Base-by-base conservation (phyloP, 129 eudicot genomes). In the Ambrosia artemisiifolia region DNA sequence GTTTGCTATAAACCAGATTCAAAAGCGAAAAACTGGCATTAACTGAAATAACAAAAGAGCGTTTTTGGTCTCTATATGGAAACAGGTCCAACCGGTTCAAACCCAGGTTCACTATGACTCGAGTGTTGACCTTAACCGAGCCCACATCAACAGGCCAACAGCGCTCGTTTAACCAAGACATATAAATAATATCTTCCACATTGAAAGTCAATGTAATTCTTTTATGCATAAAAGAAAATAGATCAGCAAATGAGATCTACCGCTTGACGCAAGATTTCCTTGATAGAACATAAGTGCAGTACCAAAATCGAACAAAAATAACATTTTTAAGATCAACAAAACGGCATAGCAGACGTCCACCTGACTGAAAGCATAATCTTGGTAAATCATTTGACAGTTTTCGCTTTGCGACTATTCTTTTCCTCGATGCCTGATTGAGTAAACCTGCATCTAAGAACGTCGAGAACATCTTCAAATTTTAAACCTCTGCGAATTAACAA, bases 381-480 rank as follows among this genome's bases (percentile, higher is more conserved):
- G 65, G 65, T 30, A 60, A n/a, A 50, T 69, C 63, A 69, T 11
- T 50, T 69, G 32, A 30, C 20, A 13, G 14, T 14, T 48, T 68
- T 68, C 9, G 46, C 28, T 50, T 33, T 50, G 48, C 69, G 65
- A 2, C 85, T 85, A 34, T 66, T 72, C 83, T 90, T 90, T 75
- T 94, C 93, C 65, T 88, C 87, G 10, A 93, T 69, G 33, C 98
- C 96, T 8, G 95, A 94, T 81, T 79, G 80, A 28, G 95, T 63
- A 75, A 94, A 94, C 74, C 96, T 87, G 30, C 65, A 63, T 59
- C 96, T 78, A 24, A 94, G 88, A 28, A 85, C 82, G 38, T 75
- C 72, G 11, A 94, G 85, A 71, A 88, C 98, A 32, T 90, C 97
- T 83, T 94, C 95, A 10, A 86, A 51, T 28, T 85, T 88, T 5